A percentile compares a stretch with the other conserved stretches of the same genome.
These are phyloP conservation scores for Leavenworthia alabamica DNA, from an alignment of 345 rosid species.

Conservation along the genomic window DNA sequence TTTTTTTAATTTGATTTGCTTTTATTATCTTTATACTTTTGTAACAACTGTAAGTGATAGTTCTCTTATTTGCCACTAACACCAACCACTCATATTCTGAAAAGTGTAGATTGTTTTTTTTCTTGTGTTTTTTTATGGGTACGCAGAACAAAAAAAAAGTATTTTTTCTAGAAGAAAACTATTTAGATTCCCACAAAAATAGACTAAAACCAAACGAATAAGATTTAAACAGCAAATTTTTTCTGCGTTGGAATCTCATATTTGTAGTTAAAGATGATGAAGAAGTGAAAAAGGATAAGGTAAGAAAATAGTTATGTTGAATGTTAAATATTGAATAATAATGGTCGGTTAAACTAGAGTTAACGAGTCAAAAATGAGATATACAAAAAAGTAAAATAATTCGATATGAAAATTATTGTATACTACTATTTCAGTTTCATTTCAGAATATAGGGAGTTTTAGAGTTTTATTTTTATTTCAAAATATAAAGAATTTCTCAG, in stretches of 20 bases:
- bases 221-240: background rate
- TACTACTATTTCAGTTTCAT: too few species aligned
- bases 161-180: background rate
- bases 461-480: too few species aligned
- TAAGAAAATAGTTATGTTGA: background rate
- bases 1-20: background rate
- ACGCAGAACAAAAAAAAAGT: too few species aligned
- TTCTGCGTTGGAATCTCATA: background rate
- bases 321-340: background rate
- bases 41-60: conserved; percentile 5
- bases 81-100: conserved; percentile 24
- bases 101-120: conserved; percentile 15
- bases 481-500: too few species aligned
- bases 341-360: background rate
- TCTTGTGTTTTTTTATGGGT: background rate
- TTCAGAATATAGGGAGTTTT: too few species aligned
- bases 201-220: conserved; percentile 1
- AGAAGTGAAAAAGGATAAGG: background rate
- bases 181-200: conserved; percentile 14
- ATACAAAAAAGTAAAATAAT: too few species aligned
- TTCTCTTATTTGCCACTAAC: conserved; percentile 11
- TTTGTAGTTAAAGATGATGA: background rate
- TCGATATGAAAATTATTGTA: too few species aligned
- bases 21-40: background rate
- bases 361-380: background rate